Evolutionary conservation across 2,329 filamentous ascomycete species (phyloP).

Genomic region (Aspergillus amoenus): DNA sequence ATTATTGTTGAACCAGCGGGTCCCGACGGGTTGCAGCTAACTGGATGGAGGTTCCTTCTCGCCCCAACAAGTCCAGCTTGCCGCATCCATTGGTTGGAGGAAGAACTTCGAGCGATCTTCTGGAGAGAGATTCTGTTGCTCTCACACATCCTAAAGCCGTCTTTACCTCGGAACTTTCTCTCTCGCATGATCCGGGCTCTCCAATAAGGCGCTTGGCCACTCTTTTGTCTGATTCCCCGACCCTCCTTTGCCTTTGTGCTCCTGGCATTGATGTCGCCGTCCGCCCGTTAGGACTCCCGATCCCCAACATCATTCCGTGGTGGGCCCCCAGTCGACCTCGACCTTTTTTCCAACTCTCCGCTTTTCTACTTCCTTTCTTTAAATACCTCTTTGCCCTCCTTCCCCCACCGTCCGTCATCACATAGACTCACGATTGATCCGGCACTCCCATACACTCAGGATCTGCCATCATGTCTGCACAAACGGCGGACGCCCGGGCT

Average conservation of each 20-base stretch:
- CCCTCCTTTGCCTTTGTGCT: conserved; percentile 2
- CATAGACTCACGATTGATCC: conserved; percentile 1
- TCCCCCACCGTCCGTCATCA: neutral
- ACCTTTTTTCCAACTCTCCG: conserved; percentile 12
- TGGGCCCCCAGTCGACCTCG: conserved; percentile 18
- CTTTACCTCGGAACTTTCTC: conserved; percentile 29
- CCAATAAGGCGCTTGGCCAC: conserved; percentile 15
- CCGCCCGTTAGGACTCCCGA: conserved; percentile 3
- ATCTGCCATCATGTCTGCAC: conserved; percentile 35
- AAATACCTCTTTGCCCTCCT: conserved; percentile 7
- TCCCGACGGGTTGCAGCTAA: conserved; percentile 4
- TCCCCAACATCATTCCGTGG: conserved; percentile 23
- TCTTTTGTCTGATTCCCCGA: conserved; percentile 10
- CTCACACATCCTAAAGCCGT: neutral
- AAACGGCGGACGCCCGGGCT: conserved; percentile 33
- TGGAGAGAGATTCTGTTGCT: neutral
- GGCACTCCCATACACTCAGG: neutral
- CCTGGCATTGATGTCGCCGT: conserved; percentile 10
- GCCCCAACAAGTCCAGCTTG: conserved; percentile 18
- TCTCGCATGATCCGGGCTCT: conserved; percentile 19
- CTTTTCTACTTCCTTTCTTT: conserved; percentile 15
- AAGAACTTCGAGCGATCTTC: neutral
- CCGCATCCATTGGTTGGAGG: conserved; percentile 10
- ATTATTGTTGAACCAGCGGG: neutral
- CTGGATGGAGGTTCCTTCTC: conserved; percentile 11